Percentiles rank a stretch among this genome's conserved stretches.
phyloP scores from a whole-genome alignment of 306 rosid species.

The Vachellia collinsii region DNA sequence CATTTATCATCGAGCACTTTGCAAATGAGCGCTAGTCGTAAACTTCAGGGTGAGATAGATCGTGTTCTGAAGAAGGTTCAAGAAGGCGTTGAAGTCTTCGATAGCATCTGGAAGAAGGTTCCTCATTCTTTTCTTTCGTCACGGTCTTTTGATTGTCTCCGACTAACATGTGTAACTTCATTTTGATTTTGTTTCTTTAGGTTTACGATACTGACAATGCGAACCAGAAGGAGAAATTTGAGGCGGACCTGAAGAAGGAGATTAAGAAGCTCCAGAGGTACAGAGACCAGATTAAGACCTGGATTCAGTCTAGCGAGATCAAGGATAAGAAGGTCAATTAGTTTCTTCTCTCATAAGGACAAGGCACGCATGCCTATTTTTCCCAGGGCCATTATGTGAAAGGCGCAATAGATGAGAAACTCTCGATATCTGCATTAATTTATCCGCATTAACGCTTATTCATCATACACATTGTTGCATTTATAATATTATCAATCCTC shows the following conservation, averaged over 20 bases:
- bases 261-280: slow-evolving; percentile 90
- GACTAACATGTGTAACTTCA: slow-evolving; percentile 3
- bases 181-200: slow-evolving; percentile 35
- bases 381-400: background rate
- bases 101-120: slow-evolving; percentile 90
- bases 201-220: slow-evolving; percentile 90
- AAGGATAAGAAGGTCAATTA: slow-evolving; percentile 77
- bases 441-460: background rate
- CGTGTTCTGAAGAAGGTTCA: slow-evolving; percentile 90
- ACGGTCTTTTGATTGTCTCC: slow-evolving; percentile 14
- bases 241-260: slow-evolving; percentile 91
- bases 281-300: slow-evolving; percentile 85
- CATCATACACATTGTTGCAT: no score
- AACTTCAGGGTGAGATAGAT: slow-evolving; percentile 93
- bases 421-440: no score
- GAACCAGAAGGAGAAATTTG: slow-evolving; percentile 94
- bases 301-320: slow-evolving; percentile 94
- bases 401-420: no score
- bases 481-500: no score
- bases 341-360: background rate
- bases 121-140: background rate
- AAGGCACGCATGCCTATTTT: background rate
- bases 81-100: slow-evolving; percentile 88
- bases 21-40: slow-evolving; percentile 85
- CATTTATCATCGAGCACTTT: slow-evolving; percentile 1